Base-by-base conservation (phyloP, 495 filamentous ascomycete genomes). In the Neurospora pannonica region DNA sequence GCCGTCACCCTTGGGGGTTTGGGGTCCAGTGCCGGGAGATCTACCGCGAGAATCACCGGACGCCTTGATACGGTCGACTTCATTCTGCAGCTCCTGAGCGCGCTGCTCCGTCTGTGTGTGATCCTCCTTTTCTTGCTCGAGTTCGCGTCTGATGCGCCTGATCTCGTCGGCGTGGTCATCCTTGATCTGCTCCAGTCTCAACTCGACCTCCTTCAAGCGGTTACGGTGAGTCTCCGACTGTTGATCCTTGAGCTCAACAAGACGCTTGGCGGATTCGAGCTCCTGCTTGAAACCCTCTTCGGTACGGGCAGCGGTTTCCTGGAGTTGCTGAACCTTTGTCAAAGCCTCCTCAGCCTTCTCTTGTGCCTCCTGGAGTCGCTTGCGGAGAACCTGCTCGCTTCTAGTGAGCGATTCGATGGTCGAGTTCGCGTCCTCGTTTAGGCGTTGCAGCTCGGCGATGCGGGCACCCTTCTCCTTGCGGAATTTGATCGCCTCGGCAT, bases 401-500 rank as follows among this genome's bases (percentile, higher is more conserved):
- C 92, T 89, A 74, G 91, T 90, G 4, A 96, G 86, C 11, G 91
- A 89, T 71, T 97, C 93, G 60, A 95, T 87, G 10, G 83, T 92
- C 10, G 90, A 89, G 75, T 85, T 90, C 36, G 92, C 89, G 76
- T 98, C 95, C 73, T 98, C 95, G 76, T 95, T 93, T 70, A 92
- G 88, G 19, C 93, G 92, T 79, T 98, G 93, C 38, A 99, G 89
- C 78, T 95, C 92, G 13, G 93, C 85, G 76, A 98, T 92, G 24
- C 92, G 90, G 0, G 93, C 89, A 76, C 90, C 90, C 86, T 98
- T 98, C 80, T 99, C 96, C 77, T 97, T 98, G 73, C 97, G 90
- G 85, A 92, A 97, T 76, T 95, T 97, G 74, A 94, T 87, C 67
- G 93, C 89, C 77, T 98, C 97, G 39, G 89, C 88, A 62, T 85